These are phyloP conservation scores for Artemisia argyi DNA, from an alignment of 129 eudicot genomes.

Conservation along the genomic window DNA sequence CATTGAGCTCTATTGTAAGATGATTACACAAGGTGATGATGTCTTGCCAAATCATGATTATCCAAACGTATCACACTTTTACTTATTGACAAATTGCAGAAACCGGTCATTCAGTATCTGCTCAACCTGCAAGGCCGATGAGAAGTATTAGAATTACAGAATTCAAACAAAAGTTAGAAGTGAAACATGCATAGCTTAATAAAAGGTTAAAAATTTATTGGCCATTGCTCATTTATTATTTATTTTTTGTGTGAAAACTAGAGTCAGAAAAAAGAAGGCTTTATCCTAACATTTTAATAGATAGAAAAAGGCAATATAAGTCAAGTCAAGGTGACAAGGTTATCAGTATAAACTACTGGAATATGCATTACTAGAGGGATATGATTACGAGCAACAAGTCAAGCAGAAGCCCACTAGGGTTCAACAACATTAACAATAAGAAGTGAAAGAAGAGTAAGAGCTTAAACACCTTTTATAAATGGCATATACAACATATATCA, in stretches of 20 bases:
- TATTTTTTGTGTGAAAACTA: not conserved
- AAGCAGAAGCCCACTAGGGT: not conserved
- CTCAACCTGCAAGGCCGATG: too few species aligned
- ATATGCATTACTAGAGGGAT: not conserved
- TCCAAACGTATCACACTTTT: too few species aligned
- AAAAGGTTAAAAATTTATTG: not conserved
- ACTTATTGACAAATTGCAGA: too few species aligned
- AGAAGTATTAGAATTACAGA: too few species aligned
- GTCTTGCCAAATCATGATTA: too few species aligned
- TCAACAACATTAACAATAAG: not conserved
- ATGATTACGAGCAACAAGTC: not conserved
- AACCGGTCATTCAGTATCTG: too few species aligned
- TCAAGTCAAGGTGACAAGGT: not conserved
- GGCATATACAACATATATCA: too few species aligned
- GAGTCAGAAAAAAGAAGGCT: not conserved
- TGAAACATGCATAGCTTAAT: too few species aligned
- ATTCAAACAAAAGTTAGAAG: too few species aligned
- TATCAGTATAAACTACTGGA: not conserved
- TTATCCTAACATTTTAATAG: not conserved
- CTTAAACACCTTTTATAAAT: not conserved
- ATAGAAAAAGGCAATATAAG: not conserved
- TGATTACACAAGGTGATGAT: too few species aligned
- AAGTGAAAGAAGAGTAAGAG: not conserved
- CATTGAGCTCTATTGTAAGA: too few species aligned
- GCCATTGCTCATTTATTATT: not conserved